phyloP scores from a whole-genome alignment of 2,329 filamentous ascomycete genomes.

The Sporothrix luriei region DNA sequence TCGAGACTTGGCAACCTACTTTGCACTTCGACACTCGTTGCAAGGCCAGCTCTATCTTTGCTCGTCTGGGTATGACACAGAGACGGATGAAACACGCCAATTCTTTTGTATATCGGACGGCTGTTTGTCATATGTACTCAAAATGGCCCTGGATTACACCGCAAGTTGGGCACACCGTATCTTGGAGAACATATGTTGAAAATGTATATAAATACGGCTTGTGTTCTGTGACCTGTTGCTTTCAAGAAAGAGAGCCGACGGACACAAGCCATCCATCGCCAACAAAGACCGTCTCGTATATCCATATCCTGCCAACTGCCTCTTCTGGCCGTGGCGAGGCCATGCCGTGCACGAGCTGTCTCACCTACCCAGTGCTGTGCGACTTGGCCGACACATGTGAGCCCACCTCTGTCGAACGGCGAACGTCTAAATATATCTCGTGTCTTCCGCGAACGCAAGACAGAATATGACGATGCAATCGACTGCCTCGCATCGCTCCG shows the following conservation, averaged over 20 bases:
- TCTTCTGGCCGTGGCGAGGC: not conserved
- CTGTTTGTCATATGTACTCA: not conserved
- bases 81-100: not conserved
- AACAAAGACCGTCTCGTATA: constrained; percentile 11
- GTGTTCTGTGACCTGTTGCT: constrained; percentile 13
- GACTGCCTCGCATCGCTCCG: not conserved
- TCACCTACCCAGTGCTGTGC: constrained; percentile 9
- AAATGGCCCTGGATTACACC: constrained; percentile 1
- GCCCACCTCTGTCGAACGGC: no score
- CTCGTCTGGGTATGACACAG: not conserved
- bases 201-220: not conserved
- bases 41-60: not conserved
- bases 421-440: constrained; percentile 2
- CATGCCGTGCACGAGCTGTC: constrained; percentile 14
- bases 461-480: not conserved
- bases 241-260: not conserved
- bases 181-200: not conserved
- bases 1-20: not conserved
- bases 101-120: not conserved
- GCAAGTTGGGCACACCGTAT: constrained; percentile 23
- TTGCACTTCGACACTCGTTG: not conserved
- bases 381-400: not conserved
- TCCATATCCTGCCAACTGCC: constrained; percentile 2
- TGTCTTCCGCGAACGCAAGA: not conserved
- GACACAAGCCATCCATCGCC: constrained; percentile 4